Conservation (phyloP, 2,329 filamentous ascomycete species). For the Diplodia corticola region DNA sequence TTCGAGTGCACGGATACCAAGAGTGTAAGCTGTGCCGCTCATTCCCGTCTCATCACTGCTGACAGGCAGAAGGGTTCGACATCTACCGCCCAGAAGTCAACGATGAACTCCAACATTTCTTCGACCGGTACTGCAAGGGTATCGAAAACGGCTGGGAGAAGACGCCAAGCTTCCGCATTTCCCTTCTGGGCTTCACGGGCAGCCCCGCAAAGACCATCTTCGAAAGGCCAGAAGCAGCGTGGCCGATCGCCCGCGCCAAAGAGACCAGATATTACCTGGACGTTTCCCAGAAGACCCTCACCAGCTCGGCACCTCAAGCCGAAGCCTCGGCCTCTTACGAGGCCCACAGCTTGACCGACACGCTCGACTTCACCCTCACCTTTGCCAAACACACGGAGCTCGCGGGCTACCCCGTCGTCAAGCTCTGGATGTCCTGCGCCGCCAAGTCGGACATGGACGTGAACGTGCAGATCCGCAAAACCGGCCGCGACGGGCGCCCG, state of each 20-base stretch:
- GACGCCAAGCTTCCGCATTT: slow-evolving; percentile 49
- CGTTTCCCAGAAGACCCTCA: not conserved
- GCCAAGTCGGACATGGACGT: slow-evolving; percentile 22
- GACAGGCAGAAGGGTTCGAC: not conserved
- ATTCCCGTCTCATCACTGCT: not conserved
- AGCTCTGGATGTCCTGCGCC: slow-evolving; percentile 11
- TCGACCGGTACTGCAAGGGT: slow-evolving; percentile 49
- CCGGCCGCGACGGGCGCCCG: not conserved
- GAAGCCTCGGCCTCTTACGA: slow-evolving; percentile 6
- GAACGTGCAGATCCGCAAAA: slow-evolving; percentile 27
- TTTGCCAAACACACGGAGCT: slow-evolving; percentile 32
- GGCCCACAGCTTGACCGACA: not conserved
- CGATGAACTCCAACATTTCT: slow-evolving; percentile 39
- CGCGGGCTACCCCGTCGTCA: slow-evolving; percentile 22
- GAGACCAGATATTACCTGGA: slow-evolving; percentile 26
- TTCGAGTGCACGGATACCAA: slow-evolving; percentile 22
- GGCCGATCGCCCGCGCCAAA: slow-evolving; percentile 27
- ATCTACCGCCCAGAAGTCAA: slow-evolving; percentile 22
- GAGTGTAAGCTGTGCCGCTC: not conserved
- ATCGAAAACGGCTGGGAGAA: slow-evolving; percentile 51
- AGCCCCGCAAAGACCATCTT: slow-evolving; percentile 10
- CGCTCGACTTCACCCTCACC: slow-evolving; percentile 39
- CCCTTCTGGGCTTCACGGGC: slow-evolving; percentile 35
- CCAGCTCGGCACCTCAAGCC: not conserved
- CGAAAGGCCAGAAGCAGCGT: slow-evolving; percentile 7